These are phyloP conservation scores for Annulohypoxylon moriforme DNA, from an alignment of 495 filamentous ascomycete species.

Conservation along the genomic window DNA sequence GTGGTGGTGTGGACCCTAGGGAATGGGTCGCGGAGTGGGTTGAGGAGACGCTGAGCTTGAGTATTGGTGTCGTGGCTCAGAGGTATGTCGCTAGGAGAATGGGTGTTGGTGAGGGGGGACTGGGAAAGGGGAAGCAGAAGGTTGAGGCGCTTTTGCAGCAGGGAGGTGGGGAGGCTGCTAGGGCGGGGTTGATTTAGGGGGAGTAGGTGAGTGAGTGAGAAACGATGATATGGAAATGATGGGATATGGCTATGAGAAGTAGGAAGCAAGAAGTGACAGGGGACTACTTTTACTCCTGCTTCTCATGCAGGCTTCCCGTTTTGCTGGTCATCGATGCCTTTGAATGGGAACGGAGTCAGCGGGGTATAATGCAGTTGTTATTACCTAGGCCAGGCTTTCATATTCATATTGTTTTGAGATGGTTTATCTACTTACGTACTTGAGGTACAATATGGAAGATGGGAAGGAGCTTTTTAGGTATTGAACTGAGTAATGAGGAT, in stretches of 20 bases:
- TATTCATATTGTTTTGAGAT: neutral
- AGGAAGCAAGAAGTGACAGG: neutral
- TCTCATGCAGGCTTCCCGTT: neutral
- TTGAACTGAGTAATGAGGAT: neutral
- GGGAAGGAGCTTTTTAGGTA: neutral
- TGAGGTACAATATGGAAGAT: neutral
- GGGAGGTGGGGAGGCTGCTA: constrained; percentile 84
- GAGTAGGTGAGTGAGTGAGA: neutral
- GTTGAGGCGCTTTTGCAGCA: constrained; percentile 74
- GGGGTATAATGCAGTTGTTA: constrained; percentile 7
- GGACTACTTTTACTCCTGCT: neutral
- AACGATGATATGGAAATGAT: no score
- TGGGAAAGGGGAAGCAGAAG: constrained; percentile 83
- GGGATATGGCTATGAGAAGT: neutral
- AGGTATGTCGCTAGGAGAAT: constrained; percentile 94
- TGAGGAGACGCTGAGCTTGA: constrained; percentile 84
- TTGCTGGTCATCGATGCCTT: neutral
- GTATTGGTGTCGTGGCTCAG: constrained; percentile 90
- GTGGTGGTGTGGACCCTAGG: constrained; percentile 90
- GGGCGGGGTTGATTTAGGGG: constrained; percentile 65
- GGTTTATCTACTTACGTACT: neutral
- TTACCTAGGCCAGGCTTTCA: neutral
- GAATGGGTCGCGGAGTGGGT: constrained; percentile 99
- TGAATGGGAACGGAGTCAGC: constrained; percentile 12
- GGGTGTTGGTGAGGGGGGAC: constrained; percentile 89